Conservation (phyloP, 108 stramenopile genomes). For the Craspedostauros australis region DNA sequence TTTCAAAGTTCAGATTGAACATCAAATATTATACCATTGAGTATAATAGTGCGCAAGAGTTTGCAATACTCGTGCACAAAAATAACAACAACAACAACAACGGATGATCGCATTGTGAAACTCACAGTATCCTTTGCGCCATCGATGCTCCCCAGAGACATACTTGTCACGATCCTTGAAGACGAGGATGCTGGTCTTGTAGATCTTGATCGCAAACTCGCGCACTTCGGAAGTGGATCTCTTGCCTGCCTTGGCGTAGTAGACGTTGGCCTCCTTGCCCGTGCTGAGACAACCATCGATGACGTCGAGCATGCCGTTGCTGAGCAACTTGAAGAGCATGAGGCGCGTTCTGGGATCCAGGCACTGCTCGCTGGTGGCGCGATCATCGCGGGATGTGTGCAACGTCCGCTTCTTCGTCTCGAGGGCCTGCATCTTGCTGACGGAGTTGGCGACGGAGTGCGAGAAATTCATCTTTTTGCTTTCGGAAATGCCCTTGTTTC, state of each 20-base stretch:
- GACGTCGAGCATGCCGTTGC: slow-evolving; percentile 77
- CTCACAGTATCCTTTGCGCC: slow-evolving; percentile 93
- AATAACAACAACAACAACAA: too few species aligned
- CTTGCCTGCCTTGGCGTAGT: slow-evolving; percentile 86
- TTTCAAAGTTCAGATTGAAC: too few species aligned
- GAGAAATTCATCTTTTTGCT: slow-evolving; percentile 73
- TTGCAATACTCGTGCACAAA: too few species aligned
- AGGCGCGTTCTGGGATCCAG: slow-evolving; percentile 95
- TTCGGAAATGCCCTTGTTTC: slow-evolving; percentile 1
- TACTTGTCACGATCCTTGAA: slow-evolving; percentile 99
- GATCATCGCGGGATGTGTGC: slow-evolving; percentile 92
- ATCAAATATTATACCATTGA: too few species aligned
- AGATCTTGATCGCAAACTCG: slow-evolving; percentile 97
- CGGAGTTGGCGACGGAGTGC: slow-evolving; percentile 82
- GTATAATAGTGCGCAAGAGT: too few species aligned
- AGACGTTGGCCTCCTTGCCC: slow-evolving; percentile 99
- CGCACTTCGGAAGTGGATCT: slow-evolving; percentile 23
- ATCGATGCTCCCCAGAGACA: slow-evolving; percentile 97
- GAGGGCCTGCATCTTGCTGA: slow-evolving; percentile 83
- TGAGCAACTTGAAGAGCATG: slow-evolving; percentile 94
- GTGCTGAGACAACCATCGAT: slow-evolving; percentile 98
- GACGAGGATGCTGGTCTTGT: slow-evolving; percentile 97
- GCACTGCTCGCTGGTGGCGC: slow-evolving; percentile 93
- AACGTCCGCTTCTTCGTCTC: slow-evolving; percentile 76
- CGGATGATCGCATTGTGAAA: too few species aligned